Base-by-base conservation (phyloP, 2,329 filamentous ascomycete species). In the Colletotrichum euphorbiae region DNA sequence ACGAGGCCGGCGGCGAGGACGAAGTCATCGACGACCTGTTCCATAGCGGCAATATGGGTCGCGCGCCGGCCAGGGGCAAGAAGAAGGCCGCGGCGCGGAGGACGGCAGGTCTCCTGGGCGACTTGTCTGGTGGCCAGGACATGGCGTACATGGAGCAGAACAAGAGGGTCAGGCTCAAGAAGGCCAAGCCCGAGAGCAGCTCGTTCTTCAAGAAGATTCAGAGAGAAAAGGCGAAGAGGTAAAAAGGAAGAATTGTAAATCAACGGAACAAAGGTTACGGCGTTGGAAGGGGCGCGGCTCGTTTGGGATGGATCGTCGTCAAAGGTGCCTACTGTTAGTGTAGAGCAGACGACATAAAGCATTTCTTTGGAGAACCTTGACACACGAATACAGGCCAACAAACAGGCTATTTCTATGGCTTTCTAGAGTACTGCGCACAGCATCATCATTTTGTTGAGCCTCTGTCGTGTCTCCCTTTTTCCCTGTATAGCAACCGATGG, bases 61-160 rank as follows among this genome's bases (percentile, higher is more conserved):
- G 83, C 33, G 51, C 48, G 33, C 67, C 62, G 73, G 77, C 82
- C 77, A 78, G 77, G 73, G 80, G 75, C 69, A 79, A 82, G 76
- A 71, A 70, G 54, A 90, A 87, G 79, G 82, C 79, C n/a, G 87
- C 83, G 2, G 91, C 90, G 1, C 89, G 90, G 71, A 87, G 96
- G 68, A 97, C 92, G 31, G 96, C 94, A 1, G 95, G 94, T 24
- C 93, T 90, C 12, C 84, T 99, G 62, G 91, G 90, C 57, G 94
- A 97, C 73, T 85, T 98, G 63, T 93, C 92, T 62, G 96, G 96
- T 65, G 96, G 94, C 0, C 93, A 97, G 76, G 93, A 97, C 76
- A 98, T 99, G 96, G 94, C 95, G n/a, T 98, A 95, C 77, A 89
- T 93, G 64, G 93, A 95, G 78, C 90, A 93, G 79, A 93, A 93